Percentiles rank a stretch among this genome's conserved stretches.
Evolutionary conservation across 2,329 filamentous ascomycete genomes (phyloP).

Genomic region (Trichoderma sp.): DNA sequence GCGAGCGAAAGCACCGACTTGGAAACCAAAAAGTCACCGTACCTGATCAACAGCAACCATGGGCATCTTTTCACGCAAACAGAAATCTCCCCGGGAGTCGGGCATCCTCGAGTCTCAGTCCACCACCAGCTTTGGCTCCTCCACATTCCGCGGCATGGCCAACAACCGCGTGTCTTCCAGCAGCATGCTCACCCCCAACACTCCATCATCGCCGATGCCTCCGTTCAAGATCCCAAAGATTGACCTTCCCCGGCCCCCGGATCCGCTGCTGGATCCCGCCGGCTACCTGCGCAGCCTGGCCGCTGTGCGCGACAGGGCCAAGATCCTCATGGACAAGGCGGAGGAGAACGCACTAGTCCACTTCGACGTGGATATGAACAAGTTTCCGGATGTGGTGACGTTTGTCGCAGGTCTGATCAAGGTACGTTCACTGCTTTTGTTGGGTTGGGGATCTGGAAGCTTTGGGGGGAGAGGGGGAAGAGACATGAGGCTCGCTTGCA

Average conservation of each 20-base stretch:
- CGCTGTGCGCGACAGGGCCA: constrained; percentile 79
- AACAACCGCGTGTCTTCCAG: constrained; percentile 56
- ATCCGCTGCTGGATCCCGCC: constrained; percentile 83
- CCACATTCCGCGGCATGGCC: constrained; percentile 48
- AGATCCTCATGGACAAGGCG: constrained; percentile 74
- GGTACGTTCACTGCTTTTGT: constrained; percentile 53
- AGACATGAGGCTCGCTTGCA: neutral
- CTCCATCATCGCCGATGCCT: constrained; percentile 56
- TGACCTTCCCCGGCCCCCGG: constrained; percentile 79
- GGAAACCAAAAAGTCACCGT: neutral
- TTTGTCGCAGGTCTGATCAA: constrained; percentile 96
- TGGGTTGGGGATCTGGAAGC: neutral
- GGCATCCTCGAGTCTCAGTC: constrained; percentile 50
- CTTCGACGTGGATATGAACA: constrained; percentile 84
- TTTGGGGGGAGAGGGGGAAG: neutral
- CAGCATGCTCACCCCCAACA: constrained; percentile 49
- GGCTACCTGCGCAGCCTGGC: constrained; percentile 89
- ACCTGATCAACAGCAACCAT: constrained; percentile 40
- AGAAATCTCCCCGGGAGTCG: constrained; percentile 52
- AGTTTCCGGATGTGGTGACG: constrained; percentile 78
- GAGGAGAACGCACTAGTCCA: constrained; percentile 76
- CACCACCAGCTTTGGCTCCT: constrained; percentile 56
- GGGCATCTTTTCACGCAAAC: constrained; percentile 60
- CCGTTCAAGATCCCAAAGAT: constrained; percentile 67
- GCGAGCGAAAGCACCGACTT: neutral